Base-by-base conservation (phyloP, 768 basidiomycete genomes). In the Leucosporidium yakuticum region DNA sequence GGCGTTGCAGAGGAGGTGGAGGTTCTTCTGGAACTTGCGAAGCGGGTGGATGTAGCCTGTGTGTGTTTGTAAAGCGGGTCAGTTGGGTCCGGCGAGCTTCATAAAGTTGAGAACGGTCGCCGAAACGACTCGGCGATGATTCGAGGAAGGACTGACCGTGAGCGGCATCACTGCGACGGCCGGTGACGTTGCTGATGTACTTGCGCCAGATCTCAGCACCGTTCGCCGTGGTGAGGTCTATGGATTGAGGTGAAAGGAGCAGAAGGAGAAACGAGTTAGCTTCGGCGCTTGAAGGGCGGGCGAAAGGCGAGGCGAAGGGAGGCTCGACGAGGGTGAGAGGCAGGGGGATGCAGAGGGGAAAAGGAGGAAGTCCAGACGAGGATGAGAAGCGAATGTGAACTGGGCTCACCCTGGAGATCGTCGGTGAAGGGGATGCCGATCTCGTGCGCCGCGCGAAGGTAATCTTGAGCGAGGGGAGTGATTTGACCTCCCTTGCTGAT, bases 161-260 rank as follows among this genome's bases (percentile, higher is more conserved):
- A 4, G 87, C 86, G 58, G 87, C 86, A 71, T 88, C 87, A 68
- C 85, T 86, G 60, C 86, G 85, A 69, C 87, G 81, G 67, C 87
- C 87, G 47, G 86, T 88, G 75, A 87, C 84, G 72, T 85, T 82
- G 78, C 87, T 87, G 81, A 88, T 86, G 75, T 87, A 88, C 76
- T 88, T 88, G 60, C 86, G 86, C 87, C 86, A 87, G 64, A 87
- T 85, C 77, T 87, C 87, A 63, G 86, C 83, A 29, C 80, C 86
- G 71, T 87, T 84, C 34, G 83, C 76, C 29, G 86, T 85, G 61
- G 81, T 78, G 64, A 48, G 51, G 57, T 65, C 64, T 60, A 25
- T 5, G 31, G 50, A 53, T n/a, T 4, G 17, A 48, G 47, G 3
- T 21, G 3, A 4, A 58, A 36, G 14, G 4, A 20, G 47, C 11